A percentile compares a stretch with the other conserved stretches of the same genome.
phyloP scores from a whole-genome alignment of 225 moss, liverwort and hornwort species.

The Neckera pumila region DNA sequence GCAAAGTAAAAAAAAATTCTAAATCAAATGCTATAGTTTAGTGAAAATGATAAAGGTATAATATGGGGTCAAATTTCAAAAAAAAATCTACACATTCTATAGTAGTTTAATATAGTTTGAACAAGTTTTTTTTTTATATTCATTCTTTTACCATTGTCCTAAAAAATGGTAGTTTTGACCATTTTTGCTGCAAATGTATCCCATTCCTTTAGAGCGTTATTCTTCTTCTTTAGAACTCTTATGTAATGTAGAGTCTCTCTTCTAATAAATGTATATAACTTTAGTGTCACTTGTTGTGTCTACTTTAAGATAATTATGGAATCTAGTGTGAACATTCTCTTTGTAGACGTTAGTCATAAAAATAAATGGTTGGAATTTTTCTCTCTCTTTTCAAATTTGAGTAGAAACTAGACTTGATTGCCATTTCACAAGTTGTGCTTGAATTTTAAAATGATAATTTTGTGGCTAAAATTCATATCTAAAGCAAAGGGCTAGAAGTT shows the following conservation, averaged over 20 bases:
- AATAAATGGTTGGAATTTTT: background rate
- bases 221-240: background rate
- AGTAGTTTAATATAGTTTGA: background rate
- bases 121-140: background rate
- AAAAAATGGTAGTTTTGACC: background rate
- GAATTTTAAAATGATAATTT: background rate
- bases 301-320: background rate
- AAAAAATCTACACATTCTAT: background rate
- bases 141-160: rapidly evolving
- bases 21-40: background rate
- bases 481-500: background rate
- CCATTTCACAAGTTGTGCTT: background rate
- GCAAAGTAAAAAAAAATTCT: background rate
- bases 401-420: background rate
- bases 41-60: no score
- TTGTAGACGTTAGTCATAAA: background rate
- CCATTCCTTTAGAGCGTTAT: background rate
- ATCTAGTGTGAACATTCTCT: background rate
- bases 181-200: background rate
- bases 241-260: background rate
- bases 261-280: background rate
- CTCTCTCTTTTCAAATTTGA: background rate
- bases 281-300: background rate
- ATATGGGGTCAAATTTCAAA: background rate
- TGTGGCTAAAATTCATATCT: background rate